Conservation (phyloP, 1,284 basidiomycete genomes). For the Lignosus rhinocerotis region DNA sequence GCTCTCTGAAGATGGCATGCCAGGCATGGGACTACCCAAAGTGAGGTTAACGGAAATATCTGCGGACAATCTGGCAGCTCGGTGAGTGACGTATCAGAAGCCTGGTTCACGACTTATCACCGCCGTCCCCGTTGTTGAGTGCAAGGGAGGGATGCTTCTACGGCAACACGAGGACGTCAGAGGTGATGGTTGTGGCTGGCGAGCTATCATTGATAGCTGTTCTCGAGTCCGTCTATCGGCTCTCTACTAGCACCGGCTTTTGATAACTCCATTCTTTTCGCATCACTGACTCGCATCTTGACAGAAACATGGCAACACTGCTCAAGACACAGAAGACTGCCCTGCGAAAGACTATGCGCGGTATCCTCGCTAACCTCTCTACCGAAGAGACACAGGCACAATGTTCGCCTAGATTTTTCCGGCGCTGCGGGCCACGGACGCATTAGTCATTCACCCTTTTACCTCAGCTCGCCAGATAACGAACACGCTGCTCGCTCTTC, state of each 20-base stretch:
- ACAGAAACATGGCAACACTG: conserved; percentile 25
- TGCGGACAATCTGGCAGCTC: neutral
- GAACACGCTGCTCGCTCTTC: conserved; percentile 48
- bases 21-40: too few relatives aligned
- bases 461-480: conserved; percentile 55
- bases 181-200: neutral
- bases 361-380: conserved; percentile 44
- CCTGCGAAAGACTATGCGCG: conserved; percentile 49
- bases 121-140: neutral
- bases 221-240: neutral
- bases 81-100: neutral
- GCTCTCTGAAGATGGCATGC: neutral
- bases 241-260: neutral
- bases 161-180: neutral
- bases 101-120: neutral
- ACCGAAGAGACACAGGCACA: conserved; percentile 53
- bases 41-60: neutral
- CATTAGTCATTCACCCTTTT: conserved; percentile 15
- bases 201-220: neutral
- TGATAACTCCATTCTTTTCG: neutral
- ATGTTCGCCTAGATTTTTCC: conserved; percentile 43
- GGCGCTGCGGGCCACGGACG: neutral
- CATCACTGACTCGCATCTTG: neutral
- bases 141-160: neutral
- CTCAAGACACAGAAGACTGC: conserved; percentile 47